A percentile compares a stretch with the other conserved stretches of the same genome.
phyloP scores from a whole-genome alignment of 2,329 filamentous ascomycete genomes.

The Dactylonectria macrodidyma region DNA sequence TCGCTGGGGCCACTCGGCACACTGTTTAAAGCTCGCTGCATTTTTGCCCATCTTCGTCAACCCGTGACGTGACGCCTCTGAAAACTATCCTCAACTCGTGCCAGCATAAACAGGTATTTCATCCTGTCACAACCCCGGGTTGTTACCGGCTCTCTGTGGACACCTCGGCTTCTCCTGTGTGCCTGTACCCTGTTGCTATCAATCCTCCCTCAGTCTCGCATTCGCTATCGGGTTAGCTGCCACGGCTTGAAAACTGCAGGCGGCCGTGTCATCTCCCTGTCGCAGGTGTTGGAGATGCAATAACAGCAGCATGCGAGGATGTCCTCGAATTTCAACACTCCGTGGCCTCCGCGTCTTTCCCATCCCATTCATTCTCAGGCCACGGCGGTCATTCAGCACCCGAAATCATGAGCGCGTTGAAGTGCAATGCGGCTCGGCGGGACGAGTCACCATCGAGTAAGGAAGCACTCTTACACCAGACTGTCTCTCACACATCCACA shows the following conservation, averaged over 20 bases:
- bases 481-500: background rate
- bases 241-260: background rate
- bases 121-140: background rate
- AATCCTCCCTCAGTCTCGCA: background rate
- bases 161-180: background rate
- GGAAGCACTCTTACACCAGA: conserved; percentile 37
- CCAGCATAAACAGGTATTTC: background rate
- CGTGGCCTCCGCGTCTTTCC: conserved; percentile 31
- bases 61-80: background rate
- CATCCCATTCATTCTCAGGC: background rate
- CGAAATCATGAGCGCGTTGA: conserved; percentile 57
- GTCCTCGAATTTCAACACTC: conserved; percentile 33
- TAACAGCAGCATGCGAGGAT: conserved; percentile 44
- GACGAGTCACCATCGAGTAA: conserved; percentile 66
- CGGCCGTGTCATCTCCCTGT: background rate
- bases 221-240: background rate
- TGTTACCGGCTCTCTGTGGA: background rate
- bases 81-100: conserved; percentile 5
- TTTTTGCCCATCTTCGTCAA: too few relatives aligned
- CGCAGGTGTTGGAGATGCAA: conserved; percentile 28
- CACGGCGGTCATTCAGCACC: conserved; percentile 40
- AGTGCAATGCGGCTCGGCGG: conserved; percentile 65
- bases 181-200: background rate
- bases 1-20: background rate
- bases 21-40: background rate